Percentiles rank a stretch among this genome's conserved stretches.
phyloP scores from a whole-genome alignment of 139 green algal genomes.

The Picochlorum sp. region DNA sequence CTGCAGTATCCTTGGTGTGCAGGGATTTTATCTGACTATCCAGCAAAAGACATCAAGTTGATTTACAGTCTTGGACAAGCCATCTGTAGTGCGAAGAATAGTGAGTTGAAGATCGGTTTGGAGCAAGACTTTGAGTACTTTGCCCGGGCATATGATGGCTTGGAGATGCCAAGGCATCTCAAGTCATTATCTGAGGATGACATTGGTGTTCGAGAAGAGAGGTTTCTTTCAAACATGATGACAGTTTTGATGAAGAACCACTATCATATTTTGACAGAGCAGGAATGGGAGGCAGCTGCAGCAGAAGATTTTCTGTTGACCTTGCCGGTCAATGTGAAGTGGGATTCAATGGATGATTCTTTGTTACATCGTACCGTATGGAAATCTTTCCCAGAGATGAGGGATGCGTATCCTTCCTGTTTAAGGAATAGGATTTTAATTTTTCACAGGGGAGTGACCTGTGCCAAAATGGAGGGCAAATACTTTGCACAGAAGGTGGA shows the following conservation, averaged over 20 bases:
- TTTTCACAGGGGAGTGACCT: constrained; percentile 50
- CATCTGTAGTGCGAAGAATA: neutral
- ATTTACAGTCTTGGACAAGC: neutral
- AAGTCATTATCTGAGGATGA: constrained; percentile 5
- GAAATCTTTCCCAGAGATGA: constrained; percentile 16
- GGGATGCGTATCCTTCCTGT: constrained; percentile 6
- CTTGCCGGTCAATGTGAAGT: constrained; percentile 59
- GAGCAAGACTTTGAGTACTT: constrained; percentile 14
- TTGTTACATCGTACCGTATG: constrained; percentile 44
- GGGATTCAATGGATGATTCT: constrained; percentile 43
- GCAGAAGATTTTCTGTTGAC: constrained; percentile 59
- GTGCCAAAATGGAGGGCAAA: constrained; percentile 32
- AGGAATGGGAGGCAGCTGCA: constrained; percentile 55
- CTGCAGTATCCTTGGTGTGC: neutral
- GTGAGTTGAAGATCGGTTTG: neutral
- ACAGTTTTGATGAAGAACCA: constrained; percentile 48
- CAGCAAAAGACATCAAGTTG: neutral
- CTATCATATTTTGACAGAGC: constrained; percentile 46
- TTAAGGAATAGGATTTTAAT: constrained; percentile 54
- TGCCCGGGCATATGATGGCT: neutral
- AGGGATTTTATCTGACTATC: neutral
- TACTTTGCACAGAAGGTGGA: constrained; percentile 73
- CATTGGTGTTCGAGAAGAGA: constrained; percentile 42
- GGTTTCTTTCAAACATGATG: constrained; percentile 53
- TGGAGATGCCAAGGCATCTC: neutral